Conservation (phyloP, 768 basidiomycete species). For the Lactifluus echinatus region DNA sequence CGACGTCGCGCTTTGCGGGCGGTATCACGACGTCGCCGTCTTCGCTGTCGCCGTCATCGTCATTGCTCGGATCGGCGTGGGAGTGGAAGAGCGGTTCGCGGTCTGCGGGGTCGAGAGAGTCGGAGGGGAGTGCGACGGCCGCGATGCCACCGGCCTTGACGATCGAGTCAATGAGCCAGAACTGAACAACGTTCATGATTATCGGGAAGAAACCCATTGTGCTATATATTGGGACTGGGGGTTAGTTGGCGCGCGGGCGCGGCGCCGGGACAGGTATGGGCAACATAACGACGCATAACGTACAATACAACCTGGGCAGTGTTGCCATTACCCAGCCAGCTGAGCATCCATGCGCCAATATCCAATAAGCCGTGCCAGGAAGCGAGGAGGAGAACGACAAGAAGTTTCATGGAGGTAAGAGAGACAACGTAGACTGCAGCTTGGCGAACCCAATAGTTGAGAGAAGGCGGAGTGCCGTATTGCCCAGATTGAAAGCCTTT, state of each 20-base stretch:
- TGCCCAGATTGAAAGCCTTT: constrained; percentile 81
- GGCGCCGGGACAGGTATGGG: not conserved
- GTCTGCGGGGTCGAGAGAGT: constrained; percentile 33
- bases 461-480: constrained; percentile 78
- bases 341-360: constrained; percentile 80
- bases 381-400: constrained; percentile 71
- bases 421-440: constrained; percentile 75
- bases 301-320: constrained; percentile 74
- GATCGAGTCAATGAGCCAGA: constrained; percentile 92
- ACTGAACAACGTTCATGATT: constrained; percentile 82
- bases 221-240: constrained; percentile 29
- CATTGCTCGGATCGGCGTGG: constrained; percentile 36
- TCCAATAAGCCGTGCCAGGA: constrained; percentile 61
- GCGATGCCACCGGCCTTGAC: constrained; percentile 58
- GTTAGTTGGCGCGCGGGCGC: not conserved
- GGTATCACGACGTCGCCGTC: not conserved
- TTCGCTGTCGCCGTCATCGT: constrained; percentile 16
- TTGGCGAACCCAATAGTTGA: constrained; percentile 66
- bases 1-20: constrained; percentile 31
- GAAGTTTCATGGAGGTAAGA: constrained; percentile 82
- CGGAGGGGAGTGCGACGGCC: constrained; percentile 33
- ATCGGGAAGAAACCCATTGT: constrained; percentile 91
- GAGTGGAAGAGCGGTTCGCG: constrained; percentile 54
- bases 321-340: constrained; percentile 64
- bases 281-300: constrained; percentile 26